Evolutionary conservation across 1,284 basidiomycete species (phyloP).

Genomic region (Sporisorium reilianum): DNA sequence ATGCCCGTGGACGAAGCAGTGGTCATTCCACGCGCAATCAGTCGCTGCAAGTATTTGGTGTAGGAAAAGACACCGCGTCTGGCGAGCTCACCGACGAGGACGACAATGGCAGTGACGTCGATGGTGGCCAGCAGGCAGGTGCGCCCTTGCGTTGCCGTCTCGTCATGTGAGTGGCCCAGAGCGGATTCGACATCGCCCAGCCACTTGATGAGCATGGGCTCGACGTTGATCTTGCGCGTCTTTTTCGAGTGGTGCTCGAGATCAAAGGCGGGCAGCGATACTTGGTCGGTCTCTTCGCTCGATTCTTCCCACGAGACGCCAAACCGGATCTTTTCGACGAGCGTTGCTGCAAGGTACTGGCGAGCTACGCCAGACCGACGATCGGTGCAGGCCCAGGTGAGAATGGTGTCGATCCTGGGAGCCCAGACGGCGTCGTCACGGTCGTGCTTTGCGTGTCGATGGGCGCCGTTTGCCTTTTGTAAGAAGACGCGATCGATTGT

Average conservation of each 20-base stretch:
- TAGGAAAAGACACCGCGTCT: slow-evolving; percentile 83
- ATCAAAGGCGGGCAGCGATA: slow-evolving; percentile 38
- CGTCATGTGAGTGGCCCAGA: slow-evolving; percentile 10
- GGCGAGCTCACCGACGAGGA: slow-evolving; percentile 83
- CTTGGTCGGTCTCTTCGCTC: slow-evolving; percentile 37
- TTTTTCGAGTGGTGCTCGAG: slow-evolving; percentile 36
- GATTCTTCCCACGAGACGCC: slow-evolving; percentile 46
- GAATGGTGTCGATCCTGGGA: slow-evolving; percentile 74
- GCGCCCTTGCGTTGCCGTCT: not conserved
- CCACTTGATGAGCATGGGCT: slow-evolving; percentile 80
- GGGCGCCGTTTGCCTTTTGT: not conserved
- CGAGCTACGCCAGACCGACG: slow-evolving; percentile 77
- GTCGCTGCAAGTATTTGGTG: slow-evolving; percentile 82
- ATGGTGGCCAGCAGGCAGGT: slow-evolving; percentile 18
- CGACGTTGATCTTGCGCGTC: slow-evolving; percentile 68
- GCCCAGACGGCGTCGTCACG: slow-evolving; percentile 37
- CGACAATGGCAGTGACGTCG: slow-evolving; percentile 74
- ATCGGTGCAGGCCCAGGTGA: slow-evolving; percentile 87
- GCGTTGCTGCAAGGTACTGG: slow-evolving; percentile 81
- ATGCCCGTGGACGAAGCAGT: slow-evolving; percentile 8
- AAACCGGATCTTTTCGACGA: slow-evolving; percentile 77
- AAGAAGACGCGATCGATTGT: slow-evolving; percentile 41
- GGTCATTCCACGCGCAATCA: slow-evolving; percentile 79
- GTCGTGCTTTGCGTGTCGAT: slow-evolving; percentile 12
- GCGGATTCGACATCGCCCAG: slow-evolving; percentile 71